phyloP scores from a whole-genome alignment of 2,329 filamentous ascomycete species.

The Fusarium papillatum region DNA sequence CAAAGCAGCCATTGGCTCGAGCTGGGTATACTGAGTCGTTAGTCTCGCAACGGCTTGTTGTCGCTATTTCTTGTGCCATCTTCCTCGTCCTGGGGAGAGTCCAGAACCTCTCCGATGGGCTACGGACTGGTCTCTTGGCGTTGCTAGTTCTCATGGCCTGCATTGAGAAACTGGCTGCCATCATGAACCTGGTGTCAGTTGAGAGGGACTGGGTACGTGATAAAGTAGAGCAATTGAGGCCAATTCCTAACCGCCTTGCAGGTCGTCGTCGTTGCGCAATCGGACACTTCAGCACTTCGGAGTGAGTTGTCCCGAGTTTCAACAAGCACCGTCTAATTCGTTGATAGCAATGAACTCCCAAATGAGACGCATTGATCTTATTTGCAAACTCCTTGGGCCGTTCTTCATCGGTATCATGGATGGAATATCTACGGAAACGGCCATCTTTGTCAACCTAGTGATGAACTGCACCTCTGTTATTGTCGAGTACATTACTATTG shows the following conservation, averaged over 20 bases:
- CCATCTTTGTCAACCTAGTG: constrained; percentile 62
- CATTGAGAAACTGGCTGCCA: constrained; percentile 75
- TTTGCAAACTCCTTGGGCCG: constrained; percentile 71
- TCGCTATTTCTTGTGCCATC: constrained; percentile 61
- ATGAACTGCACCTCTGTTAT: constrained; percentile 64
- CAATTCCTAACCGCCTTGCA: constrained; percentile 13
- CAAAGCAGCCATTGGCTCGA: neutral
- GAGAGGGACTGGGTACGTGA: constrained; percentile 77
- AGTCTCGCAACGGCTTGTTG: constrained; percentile 57
- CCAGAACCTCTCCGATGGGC: constrained; percentile 1
- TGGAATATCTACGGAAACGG: constrained; percentile 59
- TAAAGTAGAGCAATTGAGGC: neutral
- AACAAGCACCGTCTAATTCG: neutral
- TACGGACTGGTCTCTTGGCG: constrained; percentile 47
- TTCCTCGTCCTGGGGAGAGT: constrained; percentile 51
- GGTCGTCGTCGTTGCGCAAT: constrained; percentile 47
- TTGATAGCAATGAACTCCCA: constrained; percentile 63
- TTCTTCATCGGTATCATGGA: constrained; percentile 68
- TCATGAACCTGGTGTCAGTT: constrained; percentile 76
- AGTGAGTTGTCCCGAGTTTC: constrained; percentile 13
- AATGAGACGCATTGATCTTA: constrained; percentile 74
- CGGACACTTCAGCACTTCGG: constrained; percentile 30
- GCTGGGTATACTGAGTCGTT: constrained; percentile 6
- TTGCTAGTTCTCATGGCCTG: constrained; percentile 69
- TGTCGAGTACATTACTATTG: constrained; percentile 67